These are phyloP conservation scores for Ammopiptanthus mongolicus DNA, from an alignment of 306 rosid species.

Conservation along the genomic window DNA sequence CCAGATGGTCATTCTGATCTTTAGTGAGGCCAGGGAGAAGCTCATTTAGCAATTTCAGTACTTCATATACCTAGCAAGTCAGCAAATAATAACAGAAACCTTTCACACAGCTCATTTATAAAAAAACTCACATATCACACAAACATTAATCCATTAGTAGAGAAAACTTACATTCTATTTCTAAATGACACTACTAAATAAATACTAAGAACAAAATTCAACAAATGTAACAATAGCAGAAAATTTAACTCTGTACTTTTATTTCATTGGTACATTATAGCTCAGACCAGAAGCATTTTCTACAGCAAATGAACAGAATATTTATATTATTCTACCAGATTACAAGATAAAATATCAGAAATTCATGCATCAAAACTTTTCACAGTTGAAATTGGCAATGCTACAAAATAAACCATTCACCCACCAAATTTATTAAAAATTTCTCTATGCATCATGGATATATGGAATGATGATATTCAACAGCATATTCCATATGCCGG, in stretches of 20 bases:
- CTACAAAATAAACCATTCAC: neutral
- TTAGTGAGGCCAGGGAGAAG: conserved; percentile 66
- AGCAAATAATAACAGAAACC: conserved; percentile 3
- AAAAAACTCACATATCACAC: neutral
- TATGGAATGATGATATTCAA: neutral
- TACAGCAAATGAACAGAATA: neutral
- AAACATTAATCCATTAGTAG: neutral
- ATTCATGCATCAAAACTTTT: neutral
- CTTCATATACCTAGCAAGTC: conserved; percentile 66
- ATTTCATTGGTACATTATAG: conserved; percentile 2
- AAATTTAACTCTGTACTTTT: conserved; percentile 5
- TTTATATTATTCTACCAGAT: neutral
- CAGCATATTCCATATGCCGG: neutral
- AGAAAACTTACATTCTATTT: neutral
- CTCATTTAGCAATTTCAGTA: conserved; percentile 74
- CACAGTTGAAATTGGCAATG: conserved; percentile 10
- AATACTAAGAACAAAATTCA: neutral
- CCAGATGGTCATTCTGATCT: conserved; percentile 53
- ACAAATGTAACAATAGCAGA: neutral
- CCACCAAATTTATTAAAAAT: neutral
- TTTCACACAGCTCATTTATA: neutral
- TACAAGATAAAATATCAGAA: neutral
- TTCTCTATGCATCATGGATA: neutral
- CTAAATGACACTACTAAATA: neutral
- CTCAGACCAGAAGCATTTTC: neutral